Percentiles rank a stretch among this genome's conserved stretches.
Conservation (phyloP, 2,329 filamentous ascomycete genomes). For the Fusarium compactum region DNA sequence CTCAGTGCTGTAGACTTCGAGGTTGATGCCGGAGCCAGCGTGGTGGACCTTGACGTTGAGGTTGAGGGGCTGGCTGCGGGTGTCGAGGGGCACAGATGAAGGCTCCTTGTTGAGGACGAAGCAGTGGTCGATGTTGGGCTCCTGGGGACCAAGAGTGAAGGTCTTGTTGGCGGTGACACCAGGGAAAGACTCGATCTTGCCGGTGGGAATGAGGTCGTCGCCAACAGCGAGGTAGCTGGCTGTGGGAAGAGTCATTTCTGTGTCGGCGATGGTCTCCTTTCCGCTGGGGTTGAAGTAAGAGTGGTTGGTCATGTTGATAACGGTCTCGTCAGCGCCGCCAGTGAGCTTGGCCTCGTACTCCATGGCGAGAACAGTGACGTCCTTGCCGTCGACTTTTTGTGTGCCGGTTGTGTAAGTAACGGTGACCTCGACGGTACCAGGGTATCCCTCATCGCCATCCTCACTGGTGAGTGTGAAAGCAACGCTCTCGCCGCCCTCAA, state of each 20-base stretch:
- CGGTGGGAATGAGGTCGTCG: slow-evolving; percentile 78
- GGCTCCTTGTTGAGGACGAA: slow-evolving; percentile 81
- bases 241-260: slow-evolving; percentile 74
- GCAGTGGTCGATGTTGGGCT: slow-evolving; percentile 89
- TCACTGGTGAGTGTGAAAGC: slow-evolving; percentile 75
- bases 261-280: slow-evolving; percentile 65
- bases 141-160: slow-evolving; percentile 77
- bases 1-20: slow-evolving; percentile 91
- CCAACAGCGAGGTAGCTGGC: slow-evolving; percentile 80
- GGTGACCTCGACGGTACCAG: slow-evolving; percentile 82
- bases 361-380: slow-evolving; percentile 79
- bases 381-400: slow-evolving; percentile 70
- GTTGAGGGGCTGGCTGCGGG: slow-evolving; percentile 70
- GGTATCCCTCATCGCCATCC: slow-evolving; percentile 91
- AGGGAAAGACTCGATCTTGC: slow-evolving; percentile 72
- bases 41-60: slow-evolving; percentile 80
- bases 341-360: slow-evolving; percentile 91
- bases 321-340: slow-evolving; percentile 86
- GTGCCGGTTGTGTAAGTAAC: slow-evolving; percentile 84
- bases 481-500: slow-evolving; percentile 73
- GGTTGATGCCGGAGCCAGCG: slow-evolving; percentile 78
- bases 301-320: slow-evolving; percentile 95
- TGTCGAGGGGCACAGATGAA: slow-evolving; percentile 72
- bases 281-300: slow-evolving; percentile 79
- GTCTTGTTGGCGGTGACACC: slow-evolving; percentile 72